Evolutionary conservation across 257 asterid species (phyloP).

Genomic region (Apocynum venetum): DNA sequence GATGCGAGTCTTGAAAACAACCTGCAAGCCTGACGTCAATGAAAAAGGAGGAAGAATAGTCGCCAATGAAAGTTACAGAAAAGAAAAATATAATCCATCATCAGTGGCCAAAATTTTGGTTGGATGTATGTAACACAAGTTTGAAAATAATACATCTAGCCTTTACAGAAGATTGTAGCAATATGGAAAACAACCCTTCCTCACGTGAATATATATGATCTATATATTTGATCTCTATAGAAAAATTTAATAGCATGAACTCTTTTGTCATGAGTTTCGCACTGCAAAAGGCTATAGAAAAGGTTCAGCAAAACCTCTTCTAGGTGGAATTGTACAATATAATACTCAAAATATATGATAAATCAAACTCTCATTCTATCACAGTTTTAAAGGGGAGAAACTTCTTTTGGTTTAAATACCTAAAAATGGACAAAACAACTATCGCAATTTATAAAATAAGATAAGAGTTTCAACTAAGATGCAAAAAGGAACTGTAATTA

Average conservation of each 20-base stretch:
- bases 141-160: neutral
- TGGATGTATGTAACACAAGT: neutral
- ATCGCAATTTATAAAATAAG: neutral
- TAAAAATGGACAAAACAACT: neutral
- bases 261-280: neutral
- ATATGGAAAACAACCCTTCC: neutral
- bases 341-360: neutral
- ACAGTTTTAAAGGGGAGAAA: neutral
- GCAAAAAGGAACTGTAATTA: neutral
- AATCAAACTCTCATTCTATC: neutral
- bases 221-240: neutral
- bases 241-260: neutral
- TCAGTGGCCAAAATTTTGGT: neutral
- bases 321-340: neutral
- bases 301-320: neutral
- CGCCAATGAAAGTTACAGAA: neutral
- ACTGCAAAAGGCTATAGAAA: neutral
- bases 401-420: neutral
- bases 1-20: constrained; percentile 80
- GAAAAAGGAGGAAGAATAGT: constrained; percentile 16
- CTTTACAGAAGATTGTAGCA: neutral
- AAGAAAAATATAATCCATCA: neutral
- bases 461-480: neutral
- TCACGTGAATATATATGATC: neutral
- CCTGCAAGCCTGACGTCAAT: constrained; percentile 67